Evolutionary conservation across 257 asterid species (phyloP).

Genomic region (Prunella vulgaris): DNA sequence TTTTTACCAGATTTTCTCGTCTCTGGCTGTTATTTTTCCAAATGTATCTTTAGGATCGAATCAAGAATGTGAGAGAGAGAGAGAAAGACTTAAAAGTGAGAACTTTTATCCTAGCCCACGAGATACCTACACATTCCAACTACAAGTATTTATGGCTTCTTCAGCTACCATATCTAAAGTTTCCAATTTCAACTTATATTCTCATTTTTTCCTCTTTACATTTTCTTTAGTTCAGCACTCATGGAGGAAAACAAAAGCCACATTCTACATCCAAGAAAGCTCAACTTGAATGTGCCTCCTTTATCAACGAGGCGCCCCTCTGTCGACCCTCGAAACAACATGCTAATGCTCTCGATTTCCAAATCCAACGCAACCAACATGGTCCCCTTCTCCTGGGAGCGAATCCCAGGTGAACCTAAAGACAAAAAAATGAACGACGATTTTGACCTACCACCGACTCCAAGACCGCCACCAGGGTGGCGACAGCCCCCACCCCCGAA

Average conservation of each 20-base stretch:
- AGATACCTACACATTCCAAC: slow-evolving; percentile 51
- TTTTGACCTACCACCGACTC: slow-evolving; percentile 30
- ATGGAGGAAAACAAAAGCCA: slow-evolving; percentile 46
- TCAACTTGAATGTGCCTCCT: slow-evolving; percentile 63
- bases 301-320: slow-evolving; percentile 50
- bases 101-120: slow-evolving; percentile 46
- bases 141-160: slow-evolving; percentile 27
- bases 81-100: not conserved
- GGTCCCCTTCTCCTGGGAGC: slow-evolving; percentile 84
- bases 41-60: not conserved
- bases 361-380: slow-evolving; percentile 19
- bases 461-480: slow-evolving; percentile 51
- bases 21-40: slow-evolving; percentile 8
- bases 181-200: slow-evolving; percentile 14
- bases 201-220: not conserved
- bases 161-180: slow-evolving; percentile 23
- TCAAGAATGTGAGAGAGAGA: not conserved
- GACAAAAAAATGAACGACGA: slow-evolving; percentile 8
- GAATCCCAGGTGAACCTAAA: slow-evolving; percentile 71
- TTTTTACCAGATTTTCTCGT: not conserved
- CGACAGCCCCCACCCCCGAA: slow-evolving; percentile 25
- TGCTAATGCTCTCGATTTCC: not conserved
- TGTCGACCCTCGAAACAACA: not conserved
- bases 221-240: not conserved
- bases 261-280: slow-evolving; percentile 40